Evolutionary conservation across 1,284 basidiomycete species (phyloP).

Genomic region (Sporisorium iseilematis-ciliati): DNA sequence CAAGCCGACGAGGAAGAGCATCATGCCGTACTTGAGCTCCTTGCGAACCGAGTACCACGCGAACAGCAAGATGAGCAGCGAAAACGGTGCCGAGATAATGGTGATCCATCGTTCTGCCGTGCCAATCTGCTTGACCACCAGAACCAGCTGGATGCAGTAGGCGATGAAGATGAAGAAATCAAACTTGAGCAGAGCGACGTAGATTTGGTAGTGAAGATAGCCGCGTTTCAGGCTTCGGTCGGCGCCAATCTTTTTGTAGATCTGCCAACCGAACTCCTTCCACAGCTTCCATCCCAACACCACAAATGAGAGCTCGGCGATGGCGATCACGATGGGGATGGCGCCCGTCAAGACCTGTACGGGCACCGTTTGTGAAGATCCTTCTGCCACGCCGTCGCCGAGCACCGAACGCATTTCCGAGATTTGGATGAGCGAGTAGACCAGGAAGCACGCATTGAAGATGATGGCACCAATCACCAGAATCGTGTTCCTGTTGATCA

Average conservation of each 20-base stretch:
- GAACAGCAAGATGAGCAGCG: constrained; percentile 54
- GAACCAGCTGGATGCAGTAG: constrained; percentile 62
- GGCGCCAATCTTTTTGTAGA: constrained; percentile 63
- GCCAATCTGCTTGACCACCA: constrained; percentile 58
- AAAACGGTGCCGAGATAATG: constrained; percentile 58
- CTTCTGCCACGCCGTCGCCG: constrained; percentile 55
- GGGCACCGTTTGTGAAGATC: constrained; percentile 58
- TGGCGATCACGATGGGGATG: constrained; percentile 60
- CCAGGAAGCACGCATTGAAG: constrained; percentile 60
- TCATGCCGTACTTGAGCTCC: constrained; percentile 58
- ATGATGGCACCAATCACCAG: constrained; percentile 57
- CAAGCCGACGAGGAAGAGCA: constrained; percentile 49
- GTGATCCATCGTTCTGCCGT: constrained; percentile 57
- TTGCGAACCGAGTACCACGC: constrained; percentile 59
- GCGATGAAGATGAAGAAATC: constrained; percentile 65
- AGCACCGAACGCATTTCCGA: constrained; percentile 61
- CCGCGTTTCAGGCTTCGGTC: constrained; percentile 54
- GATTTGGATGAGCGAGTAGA: constrained; percentile 64
- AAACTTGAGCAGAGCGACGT: constrained; percentile 61
- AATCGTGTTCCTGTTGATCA: constrained; percentile 61
- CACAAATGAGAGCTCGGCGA: constrained; percentile 51
- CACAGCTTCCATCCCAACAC: constrained; percentile 55
- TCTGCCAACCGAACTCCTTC: constrained; percentile 64
- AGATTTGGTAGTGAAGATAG: constrained; percentile 61
- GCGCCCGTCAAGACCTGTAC: constrained; percentile 61